Evolutionary conservation across 1,139 yeast species (phyloP), one percentile per base, ranked within the genome.

Genomic region (Sugiyamaella xylanicola): DNA sequence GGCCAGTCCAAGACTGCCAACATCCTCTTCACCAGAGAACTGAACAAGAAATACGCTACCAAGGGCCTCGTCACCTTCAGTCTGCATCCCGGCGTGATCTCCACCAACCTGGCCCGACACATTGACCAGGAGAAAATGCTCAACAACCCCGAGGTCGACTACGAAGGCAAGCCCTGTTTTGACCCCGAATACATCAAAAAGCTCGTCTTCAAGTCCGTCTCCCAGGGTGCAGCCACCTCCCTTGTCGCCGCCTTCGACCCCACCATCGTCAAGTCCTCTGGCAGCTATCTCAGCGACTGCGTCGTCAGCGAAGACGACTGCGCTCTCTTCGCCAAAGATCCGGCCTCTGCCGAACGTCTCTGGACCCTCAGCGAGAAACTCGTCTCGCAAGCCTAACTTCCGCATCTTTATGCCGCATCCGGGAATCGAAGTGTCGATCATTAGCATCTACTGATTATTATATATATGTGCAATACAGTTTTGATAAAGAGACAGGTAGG

Each of bases 1-100:
- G 69, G 69, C 35, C 70, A 66, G 51, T 59, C 67, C 45, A 67
- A 67, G 61, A 66, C 70, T 8, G 56, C 56, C 15, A 53, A 53
- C 22, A 60, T 64, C 39, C 44, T 50, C 41, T 51, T 52, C 22
- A 16, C 58, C 19, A 16, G 45, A 13, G 59, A 50, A 21, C 32
- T 53, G 22, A 43, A 36, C 16, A 27, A 48, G 22, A 22, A 52
- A n/a, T 55, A 55, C 43, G 27, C 22, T 15, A 15, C 21, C 39
- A 32, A 48, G 7, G 59, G 60, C 25, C 48, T 58, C 11, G 45
- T 22, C 7, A 39, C 61, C 5, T 53, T 51, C 47, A 49, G 57
- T 17, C 43, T 58, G 16, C 60, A 58, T 32, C 61, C 61, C 4
- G 61, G 61, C 7, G 52, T 35, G 9, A 50, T 55, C 37, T 20